Conservation (phyloP, 768 basidiomycete genomes). For the Phaeotremella fagi region DNA sequence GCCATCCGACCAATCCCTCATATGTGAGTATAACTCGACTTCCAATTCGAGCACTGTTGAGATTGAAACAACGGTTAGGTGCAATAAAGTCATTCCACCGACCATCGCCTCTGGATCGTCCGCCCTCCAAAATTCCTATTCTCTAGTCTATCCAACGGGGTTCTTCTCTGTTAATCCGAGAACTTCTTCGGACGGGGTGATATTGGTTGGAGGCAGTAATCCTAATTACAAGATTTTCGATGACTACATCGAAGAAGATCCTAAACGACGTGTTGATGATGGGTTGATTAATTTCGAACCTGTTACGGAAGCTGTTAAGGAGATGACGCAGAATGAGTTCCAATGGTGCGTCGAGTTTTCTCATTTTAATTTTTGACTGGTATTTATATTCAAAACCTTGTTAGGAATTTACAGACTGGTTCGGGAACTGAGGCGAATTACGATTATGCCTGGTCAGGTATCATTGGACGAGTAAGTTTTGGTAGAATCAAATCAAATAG, state of each 20-base stretch:
- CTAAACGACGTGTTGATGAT: constrained; percentile 14
- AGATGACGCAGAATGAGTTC: constrained; percentile 32
- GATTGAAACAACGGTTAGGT: constrained; percentile 58
- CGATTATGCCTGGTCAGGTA: too few species aligned
- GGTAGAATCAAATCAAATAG: too few species aligned
- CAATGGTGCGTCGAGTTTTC: constrained; percentile 40
- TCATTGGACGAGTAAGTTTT: too few species aligned
- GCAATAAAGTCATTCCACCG: constrained; percentile 51
- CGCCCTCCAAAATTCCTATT: constrained; percentile 23
- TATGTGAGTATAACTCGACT: constrained; percentile 28
- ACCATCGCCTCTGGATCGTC: constrained; percentile 27
- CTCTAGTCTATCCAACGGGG: constrained; percentile 13
- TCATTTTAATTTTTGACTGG: too few species aligned
- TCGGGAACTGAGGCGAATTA: too few species aligned
- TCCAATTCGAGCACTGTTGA: background rate
- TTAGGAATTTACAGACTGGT: too few species aligned
- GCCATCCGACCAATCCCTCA: constrained; percentile 16
- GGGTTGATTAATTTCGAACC: constrained; percentile 25
- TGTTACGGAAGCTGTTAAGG: constrained; percentile 35
- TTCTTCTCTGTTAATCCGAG: constrained; percentile 24
- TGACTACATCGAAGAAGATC: constrained; percentile 19
- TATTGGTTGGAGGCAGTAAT: constrained; percentile 22
- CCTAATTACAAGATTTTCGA: constrained; percentile 16
- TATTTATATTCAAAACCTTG: too few species aligned
- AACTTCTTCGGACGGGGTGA: constrained; percentile 11